These are phyloP conservation scores for Rhododendron simsii DNA, from an alignment of 148 eudicot species.

Conservation along the genomic window DNA sequence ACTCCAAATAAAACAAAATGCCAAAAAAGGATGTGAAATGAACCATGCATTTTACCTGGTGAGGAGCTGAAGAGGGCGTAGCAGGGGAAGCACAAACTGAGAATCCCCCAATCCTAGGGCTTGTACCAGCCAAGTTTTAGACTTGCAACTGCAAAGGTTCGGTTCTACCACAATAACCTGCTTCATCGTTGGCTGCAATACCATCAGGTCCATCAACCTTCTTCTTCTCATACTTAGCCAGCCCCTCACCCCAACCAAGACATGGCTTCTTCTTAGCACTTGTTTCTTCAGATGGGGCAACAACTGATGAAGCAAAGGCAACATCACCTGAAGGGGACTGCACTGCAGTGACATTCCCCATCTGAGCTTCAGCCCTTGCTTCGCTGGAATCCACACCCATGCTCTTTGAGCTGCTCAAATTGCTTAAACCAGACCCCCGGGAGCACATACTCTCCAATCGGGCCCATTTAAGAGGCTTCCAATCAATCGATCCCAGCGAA, in stretches of 20 bases:
- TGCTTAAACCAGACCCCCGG: conserved; percentile 58
- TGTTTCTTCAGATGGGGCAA: conserved; percentile 45
- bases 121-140: conserved; percentile 44
- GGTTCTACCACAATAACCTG: conserved; percentile 16
- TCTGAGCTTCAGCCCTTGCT: conserved; percentile 35
- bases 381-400: conserved; percentile 43
- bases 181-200: conserved; percentile 30
- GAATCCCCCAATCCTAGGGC: conserved; percentile 44
- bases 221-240: conserved; percentile 90
- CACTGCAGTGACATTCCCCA: conserved; percentile 30
- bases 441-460: conserved; percentile 69
- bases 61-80: conserved; percentile 85
- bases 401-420: conserved; percentile 64
- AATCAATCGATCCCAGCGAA: conserved; percentile 44
- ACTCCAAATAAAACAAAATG: neutral
- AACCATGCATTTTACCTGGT: conserved; percentile 49
- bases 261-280: conserved; percentile 78
- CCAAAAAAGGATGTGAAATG: neutral
- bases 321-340: conserved; percentile 57
- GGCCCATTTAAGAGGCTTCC: conserved; percentile 82
- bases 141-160: conserved; percentile 37
- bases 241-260: conserved; percentile 93
- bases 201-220: conserved; percentile 71
- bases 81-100: conserved; percentile 78
- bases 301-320: conserved; percentile 30